These are phyloP conservation scores for Phytophthora sojae DNA, from an alignment of 352 stramenopile species.

Conservation along the genomic window DNA sequence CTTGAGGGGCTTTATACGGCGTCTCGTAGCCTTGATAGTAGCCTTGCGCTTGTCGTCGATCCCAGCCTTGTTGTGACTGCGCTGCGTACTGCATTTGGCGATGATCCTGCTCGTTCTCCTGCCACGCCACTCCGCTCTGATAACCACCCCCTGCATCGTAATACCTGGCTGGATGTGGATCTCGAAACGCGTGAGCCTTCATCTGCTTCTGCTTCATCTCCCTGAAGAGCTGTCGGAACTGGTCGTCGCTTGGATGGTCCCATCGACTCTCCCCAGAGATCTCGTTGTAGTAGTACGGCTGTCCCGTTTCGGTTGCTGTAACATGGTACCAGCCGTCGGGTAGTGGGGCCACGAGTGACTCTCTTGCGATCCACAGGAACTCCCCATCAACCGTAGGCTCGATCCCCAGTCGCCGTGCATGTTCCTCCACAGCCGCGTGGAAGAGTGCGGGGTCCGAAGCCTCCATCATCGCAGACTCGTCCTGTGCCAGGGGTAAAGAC, in stretches of 20 bases:
- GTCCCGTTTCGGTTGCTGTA: slow-evolving; percentile 60
- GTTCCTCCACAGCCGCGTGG: slow-evolving; percentile 75
- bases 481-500: slow-evolving; percentile 17
- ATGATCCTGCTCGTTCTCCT: slow-evolving; percentile 33
- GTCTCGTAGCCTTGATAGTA: slow-evolving; percentile 39
- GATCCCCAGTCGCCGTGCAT: slow-evolving; percentile 74
- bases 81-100: slow-evolving; percentile 28
- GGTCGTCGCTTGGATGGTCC: slow-evolving; percentile 82
- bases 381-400: slow-evolving; percentile 61
- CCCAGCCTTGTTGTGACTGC: slow-evolving; percentile 32
- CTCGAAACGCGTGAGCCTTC: slow-evolving; percentile 33
- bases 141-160: slow-evolving; percentile 38
- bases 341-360: slow-evolving; percentile 79
- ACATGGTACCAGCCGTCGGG: slow-evolving; percentile 76
- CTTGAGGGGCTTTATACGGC: slow-evolving; percentile 26
- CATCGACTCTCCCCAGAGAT: slow-evolving; percentile 79
- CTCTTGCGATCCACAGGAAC: slow-evolving; percentile 76
- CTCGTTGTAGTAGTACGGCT: slow-evolving; percentile 88
- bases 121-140: slow-evolving; percentile 33
- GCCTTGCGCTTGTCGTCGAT: slow-evolving; percentile 21
- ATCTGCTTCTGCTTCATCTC: slow-evolving; percentile 50
- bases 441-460: slow-evolving; percentile 73
- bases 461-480: slow-evolving; percentile 67
- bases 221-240: slow-evolving; percentile 65
- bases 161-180: slow-evolving; percentile 34